Evolutionary conservation across 495 filamentous ascomycete species (phyloP).

Genomic region (Penicillium fimorum): DNA sequence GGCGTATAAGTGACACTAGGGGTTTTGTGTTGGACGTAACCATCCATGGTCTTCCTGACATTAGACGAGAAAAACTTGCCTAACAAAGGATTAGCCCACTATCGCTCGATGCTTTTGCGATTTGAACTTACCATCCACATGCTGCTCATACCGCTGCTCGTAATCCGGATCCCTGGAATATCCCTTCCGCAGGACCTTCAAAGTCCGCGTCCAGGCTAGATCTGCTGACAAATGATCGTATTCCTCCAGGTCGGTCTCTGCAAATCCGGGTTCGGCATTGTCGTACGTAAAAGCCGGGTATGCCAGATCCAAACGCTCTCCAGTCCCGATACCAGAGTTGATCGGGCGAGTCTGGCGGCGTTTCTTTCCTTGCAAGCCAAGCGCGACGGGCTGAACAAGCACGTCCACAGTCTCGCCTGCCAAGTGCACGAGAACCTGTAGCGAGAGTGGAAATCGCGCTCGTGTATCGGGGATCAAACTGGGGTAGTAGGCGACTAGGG

Average conservation of each 20-base stretch:
- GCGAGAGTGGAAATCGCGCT: slow-evolving; percentile 45
- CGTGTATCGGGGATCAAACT: slow-evolving; percentile 50
- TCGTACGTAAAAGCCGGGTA: slow-evolving; percentile 51
- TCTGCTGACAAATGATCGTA: slow-evolving; percentile 53
- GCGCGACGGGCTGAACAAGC: slow-evolving; percentile 46
- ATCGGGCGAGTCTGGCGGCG: slow-evolving; percentile 47
- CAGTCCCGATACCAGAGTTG: slow-evolving; percentile 53
- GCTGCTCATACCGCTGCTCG: slow-evolving; percentile 58
- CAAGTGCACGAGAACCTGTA: slow-evolving; percentile 55
- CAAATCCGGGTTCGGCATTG: slow-evolving; percentile 54
- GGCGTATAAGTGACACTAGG: slow-evolving; percentile 58
- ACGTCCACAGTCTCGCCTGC: slow-evolving; percentile 50
- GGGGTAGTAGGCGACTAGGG: slow-evolving; percentile 63
- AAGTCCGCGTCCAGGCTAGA: slow-evolving; percentile 56
- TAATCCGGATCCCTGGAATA: slow-evolving; percentile 60
- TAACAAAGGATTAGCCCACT: slow-evolving; percentile 12
- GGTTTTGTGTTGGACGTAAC: slow-evolving; percentile 47
- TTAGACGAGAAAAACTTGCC: slow-evolving; percentile 49
- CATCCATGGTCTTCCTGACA: slow-evolving; percentile 49
- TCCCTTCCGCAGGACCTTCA: slow-evolving; percentile 51
- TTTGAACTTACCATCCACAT: slow-evolving; percentile 49
- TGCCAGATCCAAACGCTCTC: slow-evolving; percentile 42
- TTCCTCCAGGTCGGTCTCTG: slow-evolving; percentile 50
- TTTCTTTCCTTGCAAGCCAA: slow-evolving; percentile 63
- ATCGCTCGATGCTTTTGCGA: neutral